These are phyloP conservation scores for Chrysochromulina tobinii DNA, from an alignment of 78 protist species.

Conservation along the genomic window DNA sequence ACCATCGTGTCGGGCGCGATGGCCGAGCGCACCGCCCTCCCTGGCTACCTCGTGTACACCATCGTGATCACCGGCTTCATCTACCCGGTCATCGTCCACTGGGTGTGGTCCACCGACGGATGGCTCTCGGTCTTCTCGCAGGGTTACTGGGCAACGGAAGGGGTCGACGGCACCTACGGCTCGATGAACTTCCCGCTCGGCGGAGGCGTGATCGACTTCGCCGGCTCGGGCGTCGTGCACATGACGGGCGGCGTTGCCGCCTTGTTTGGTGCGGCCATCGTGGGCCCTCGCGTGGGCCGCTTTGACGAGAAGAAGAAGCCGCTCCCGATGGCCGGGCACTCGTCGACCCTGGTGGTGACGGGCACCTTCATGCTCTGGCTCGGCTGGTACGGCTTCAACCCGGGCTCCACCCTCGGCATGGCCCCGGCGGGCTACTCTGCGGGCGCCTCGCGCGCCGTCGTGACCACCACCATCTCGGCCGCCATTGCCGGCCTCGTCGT, in stretches of 20 bases:
- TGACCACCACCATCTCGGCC: constrained; percentile 44
- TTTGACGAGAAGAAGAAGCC: not conserved
- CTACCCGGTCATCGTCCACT: constrained; percentile 74
- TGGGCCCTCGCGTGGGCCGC: constrained; percentile 49
- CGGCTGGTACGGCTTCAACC: constrained; percentile 32
- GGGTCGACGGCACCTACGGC: no score
- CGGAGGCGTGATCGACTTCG: constrained; percentile 34
- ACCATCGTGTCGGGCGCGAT: constrained; percentile 80
- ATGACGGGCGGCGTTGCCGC: constrained; percentile 64
- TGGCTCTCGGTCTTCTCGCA: constrained; percentile 39
- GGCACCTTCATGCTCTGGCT: constrained; percentile 68
- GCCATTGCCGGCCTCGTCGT: constrained; percentile 53
- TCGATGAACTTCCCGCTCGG: not conserved
- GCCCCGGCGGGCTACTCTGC: not conserved
- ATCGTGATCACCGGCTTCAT: constrained; percentile 41
- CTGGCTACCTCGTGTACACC: constrained; percentile 59
- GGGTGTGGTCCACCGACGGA: constrained; percentile 34
- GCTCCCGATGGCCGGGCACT: not conserved
- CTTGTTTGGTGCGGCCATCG: not conserved
- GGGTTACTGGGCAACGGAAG: no score
- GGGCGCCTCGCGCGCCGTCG: not conserved
- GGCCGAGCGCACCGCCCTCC: constrained; percentile 66
- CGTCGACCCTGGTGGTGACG: constrained; percentile 13
- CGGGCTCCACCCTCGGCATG: constrained; percentile 37
- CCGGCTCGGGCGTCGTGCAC: constrained; percentile 65